These are phyloP conservation scores for Sporobolus alterniflorus DNA, from an alignment of 202 grass and related monocot genomes.

Conservation along the genomic window DNA sequence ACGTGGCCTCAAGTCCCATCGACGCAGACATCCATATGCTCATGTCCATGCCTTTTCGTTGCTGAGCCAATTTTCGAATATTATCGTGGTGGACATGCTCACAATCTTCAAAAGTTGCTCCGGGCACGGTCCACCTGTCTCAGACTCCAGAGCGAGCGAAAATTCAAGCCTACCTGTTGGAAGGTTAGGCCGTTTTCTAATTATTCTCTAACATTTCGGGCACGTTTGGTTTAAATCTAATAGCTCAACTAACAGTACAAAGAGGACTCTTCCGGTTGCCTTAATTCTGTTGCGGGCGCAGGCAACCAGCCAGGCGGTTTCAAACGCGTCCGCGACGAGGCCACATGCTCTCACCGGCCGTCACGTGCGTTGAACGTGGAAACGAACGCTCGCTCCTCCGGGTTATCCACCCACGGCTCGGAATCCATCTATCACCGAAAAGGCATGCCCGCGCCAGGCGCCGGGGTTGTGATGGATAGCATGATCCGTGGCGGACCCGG, in stretches of 20 bases:
- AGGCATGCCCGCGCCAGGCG: background rate
- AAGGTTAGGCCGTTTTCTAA: background rate
- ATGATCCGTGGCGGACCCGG: conserved; percentile 5
- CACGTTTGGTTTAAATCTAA: background rate
- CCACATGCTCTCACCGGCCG: background rate
- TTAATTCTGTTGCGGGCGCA: background rate
- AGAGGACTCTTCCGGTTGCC: conserved; percentile 2
- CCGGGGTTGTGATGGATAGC: background rate
- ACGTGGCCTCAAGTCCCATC: conserved; percentile 9
- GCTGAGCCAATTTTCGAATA: background rate
- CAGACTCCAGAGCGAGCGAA: background rate
- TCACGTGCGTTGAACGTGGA: conserved; percentile 39
- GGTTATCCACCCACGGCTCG: background rate
- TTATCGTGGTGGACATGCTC: background rate
- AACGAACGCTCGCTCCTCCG: too few relatives aligned
- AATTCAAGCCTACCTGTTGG: background rate
- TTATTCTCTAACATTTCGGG: background rate
- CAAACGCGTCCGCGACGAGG: conserved; percentile 20
- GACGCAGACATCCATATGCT: background rate
- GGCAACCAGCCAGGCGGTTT: background rate
- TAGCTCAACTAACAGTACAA: background rate
- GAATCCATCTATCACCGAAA: conserved; percentile 9
- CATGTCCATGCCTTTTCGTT: background rate
- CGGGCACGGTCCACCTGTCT: conserved; percentile 2
- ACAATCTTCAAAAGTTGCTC: background rate